Evolutionary conservation across 2,329 filamentous ascomycete species (phyloP).

Genomic region (Dothiorella sarmentorum): DNA sequence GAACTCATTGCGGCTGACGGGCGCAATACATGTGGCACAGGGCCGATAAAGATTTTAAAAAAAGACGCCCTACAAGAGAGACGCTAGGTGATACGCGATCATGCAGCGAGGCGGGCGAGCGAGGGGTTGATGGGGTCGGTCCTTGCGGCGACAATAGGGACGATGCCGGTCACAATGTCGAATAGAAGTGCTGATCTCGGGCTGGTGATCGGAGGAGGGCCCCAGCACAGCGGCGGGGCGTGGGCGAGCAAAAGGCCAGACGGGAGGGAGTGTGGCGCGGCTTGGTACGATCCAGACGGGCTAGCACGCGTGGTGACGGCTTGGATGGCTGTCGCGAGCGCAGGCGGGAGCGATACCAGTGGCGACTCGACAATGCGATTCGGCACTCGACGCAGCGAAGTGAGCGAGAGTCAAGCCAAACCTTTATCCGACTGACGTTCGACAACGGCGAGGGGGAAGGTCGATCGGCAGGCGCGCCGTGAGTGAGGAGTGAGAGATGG

Average conservation of each 20-base stretch:
- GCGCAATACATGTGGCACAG: background rate
- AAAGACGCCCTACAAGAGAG: background rate
- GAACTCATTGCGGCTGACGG: conserved; percentile 5
- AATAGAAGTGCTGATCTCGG: background rate
- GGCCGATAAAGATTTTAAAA: background rate
- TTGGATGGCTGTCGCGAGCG: background rate
- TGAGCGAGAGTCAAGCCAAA: background rate
- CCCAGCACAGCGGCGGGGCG: conserved; percentile 6
- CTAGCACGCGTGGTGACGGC: conserved; percentile 12
- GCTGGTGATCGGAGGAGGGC: conserved; percentile 5
- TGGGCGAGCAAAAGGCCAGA: background rate
- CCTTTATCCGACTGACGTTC: background rate
- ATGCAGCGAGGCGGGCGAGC: conserved; percentile 2
- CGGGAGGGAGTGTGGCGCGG: conserved; percentile 3
- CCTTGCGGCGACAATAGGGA: conserved; percentile 7
- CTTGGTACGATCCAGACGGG: background rate
- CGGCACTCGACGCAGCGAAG: background rate
- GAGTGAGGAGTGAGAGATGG: background rate
- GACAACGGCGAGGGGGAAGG: background rate
- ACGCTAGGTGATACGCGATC: background rate
- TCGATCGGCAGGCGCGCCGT: conserved; percentile 7
- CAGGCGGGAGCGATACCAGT: background rate
- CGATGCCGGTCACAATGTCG: conserved; percentile 13
- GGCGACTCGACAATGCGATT: conserved; percentile 1
- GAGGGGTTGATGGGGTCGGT: conserved; percentile 13